These are phyloP conservation scores for Tetramitus jugosus DNA, from an alignment of 208 protist species.

Conservation along the genomic window DNA sequence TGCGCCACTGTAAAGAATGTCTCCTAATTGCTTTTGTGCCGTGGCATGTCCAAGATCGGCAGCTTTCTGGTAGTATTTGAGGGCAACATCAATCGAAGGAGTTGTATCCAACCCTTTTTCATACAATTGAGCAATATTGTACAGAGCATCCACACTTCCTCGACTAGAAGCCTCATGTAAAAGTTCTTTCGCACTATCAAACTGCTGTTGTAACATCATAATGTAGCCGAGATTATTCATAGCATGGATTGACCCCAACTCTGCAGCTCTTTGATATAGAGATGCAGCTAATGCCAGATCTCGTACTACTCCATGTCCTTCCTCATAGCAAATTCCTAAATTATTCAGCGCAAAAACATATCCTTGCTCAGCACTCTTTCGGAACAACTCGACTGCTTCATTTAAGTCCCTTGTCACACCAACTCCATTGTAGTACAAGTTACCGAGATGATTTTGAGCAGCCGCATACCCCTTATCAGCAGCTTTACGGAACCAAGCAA, in stretches of 20 bases:
- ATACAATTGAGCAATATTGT: neutral
- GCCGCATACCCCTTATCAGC: neutral
- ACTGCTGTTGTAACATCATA: slow-evolving; percentile 1
- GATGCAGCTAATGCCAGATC: neutral
- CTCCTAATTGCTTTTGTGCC: slow-evolving; percentile 13
- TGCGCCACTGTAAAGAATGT: neutral
- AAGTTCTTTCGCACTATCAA: neutral
- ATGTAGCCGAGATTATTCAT: slow-evolving; percentile 15
- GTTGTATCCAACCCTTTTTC: neutral
- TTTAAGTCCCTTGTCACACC: neutral
- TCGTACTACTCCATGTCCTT: neutral
- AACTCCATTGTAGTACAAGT: slow-evolving; percentile 11
- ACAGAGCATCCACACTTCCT: neutral
- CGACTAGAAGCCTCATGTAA: neutral
- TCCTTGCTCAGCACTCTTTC: neutral
- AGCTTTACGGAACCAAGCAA: neutral
- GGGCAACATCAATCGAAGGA: neutral
- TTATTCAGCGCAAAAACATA: slow-evolving; percentile 3
- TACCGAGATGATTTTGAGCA: slow-evolving; percentile 15
- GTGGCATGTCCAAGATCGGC: neutral
- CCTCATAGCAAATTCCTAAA: slow-evolving; percentile 4
- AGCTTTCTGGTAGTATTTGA: neutral
- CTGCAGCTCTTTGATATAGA: neutral
- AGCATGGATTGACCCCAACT: too few species aligned
- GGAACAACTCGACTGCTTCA: slow-evolving; percentile 1